Evolutionary conservation across 2,329 filamentous ascomycete species (phyloP), one percentile per base, ranked within the genome.

Genomic region (Phoma herbarum): DNA sequence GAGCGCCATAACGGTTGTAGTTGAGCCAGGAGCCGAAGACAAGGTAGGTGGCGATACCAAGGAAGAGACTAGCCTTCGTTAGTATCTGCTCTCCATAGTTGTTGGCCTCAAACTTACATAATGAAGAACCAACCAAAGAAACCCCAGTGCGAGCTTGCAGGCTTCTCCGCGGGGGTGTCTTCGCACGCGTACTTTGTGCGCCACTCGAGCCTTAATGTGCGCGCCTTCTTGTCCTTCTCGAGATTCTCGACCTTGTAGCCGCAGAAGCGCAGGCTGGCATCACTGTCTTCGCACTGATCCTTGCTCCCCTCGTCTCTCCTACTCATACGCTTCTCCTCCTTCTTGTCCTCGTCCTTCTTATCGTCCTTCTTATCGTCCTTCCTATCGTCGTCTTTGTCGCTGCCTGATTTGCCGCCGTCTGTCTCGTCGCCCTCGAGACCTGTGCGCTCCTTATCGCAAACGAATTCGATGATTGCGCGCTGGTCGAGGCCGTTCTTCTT

Each of bases 11-110:
- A 62, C 93, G 91, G 81, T 93, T 97, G 84, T 98, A 98, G 83
- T 98, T 98, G 76, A 98, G 88, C 95, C 95, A 99, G 20, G 93
- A 96, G 64, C 94, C 93, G 74, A 98, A 98, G 76, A 98, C 97
- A 65, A 99, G 88, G 80, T 98, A 99, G 23, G 93, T 82, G 2
- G 95, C 92, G 39, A 88, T 90, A 44, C 86, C 86, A 62, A 98
- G 84, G 85, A 99, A 99, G 59, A 90, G 80, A 67, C 93, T 97
- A 18, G 18, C 11, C 9, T 9, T 0, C 28, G 52, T 69, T 60
- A 69, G 65, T 52, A 57, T 16, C 2, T 39, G 26, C 11, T 45
- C 10, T 6, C 25, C 2, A 1, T 6, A n/a, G 20, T 2, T 11
- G n/a, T 4, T 5, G 2, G 11, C 18, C 11, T 26, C 11, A 18